Percentiles rank a stretch among this genome's conserved stretches.
Evolutionary conservation across 345 rosid species (phyloP).

Genomic region (Eutrema heterophyllum): DNA sequence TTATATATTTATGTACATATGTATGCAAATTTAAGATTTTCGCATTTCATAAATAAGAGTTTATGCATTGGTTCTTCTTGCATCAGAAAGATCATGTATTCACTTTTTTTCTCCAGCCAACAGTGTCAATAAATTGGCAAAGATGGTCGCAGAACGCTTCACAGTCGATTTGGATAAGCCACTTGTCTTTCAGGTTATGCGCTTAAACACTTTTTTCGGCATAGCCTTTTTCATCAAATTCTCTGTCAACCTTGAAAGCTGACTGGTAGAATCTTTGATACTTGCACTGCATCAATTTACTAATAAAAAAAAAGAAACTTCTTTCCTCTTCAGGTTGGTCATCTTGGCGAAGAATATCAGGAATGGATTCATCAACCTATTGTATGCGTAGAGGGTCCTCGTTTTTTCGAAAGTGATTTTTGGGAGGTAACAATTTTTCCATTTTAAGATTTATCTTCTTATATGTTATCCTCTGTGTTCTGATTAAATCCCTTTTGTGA

Average conservation of each 20-base stretch:
- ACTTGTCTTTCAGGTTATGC: slow-evolving; percentile 83
- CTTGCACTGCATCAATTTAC: background rate
- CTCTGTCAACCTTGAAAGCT: background rate
- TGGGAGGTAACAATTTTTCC: slow-evolving; percentile 61
- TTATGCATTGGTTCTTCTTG: background rate
- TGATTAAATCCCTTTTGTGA: background rate
- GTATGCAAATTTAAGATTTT: background rate
- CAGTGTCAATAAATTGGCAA: slow-evolving; percentile 17
- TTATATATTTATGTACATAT: background rate
- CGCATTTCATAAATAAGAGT: background rate
- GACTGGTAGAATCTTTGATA: background rate
- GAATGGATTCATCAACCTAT: slow-evolving; percentile 99
- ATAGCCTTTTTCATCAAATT: background rate
- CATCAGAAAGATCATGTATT: background rate
- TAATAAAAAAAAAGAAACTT: background rate
- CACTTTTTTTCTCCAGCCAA: background rate
- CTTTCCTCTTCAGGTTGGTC: slow-evolving; percentile 65
- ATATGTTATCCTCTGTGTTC: background rate
- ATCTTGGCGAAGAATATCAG: slow-evolving; percentile 92
- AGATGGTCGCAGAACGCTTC: slow-evolving; percentile 81
- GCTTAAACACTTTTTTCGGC: background rate
- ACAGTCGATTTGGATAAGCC: slow-evolving; percentile 82
- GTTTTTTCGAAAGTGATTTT: slow-evolving; percentile 80
- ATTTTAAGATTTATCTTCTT: background rate
- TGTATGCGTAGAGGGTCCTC: slow-evolving; percentile 82